Conservation (phyloP, 768 basidiomycete genomes). For the Suillus americanus region DNA sequence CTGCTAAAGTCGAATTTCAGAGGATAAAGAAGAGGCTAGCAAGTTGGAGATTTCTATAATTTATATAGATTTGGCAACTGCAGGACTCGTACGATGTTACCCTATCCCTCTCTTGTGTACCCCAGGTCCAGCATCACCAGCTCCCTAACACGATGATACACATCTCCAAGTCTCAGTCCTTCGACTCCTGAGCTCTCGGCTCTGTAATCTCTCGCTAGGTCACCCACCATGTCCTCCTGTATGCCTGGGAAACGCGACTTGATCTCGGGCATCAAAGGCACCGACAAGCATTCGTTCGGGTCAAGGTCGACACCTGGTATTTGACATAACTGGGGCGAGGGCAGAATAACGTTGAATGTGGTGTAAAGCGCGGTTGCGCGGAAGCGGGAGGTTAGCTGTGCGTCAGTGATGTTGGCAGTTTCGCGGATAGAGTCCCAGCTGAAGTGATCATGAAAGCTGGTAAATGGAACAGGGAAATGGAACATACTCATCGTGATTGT, state of each 20-base stretch:
- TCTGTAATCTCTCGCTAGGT: conserved; percentile 58
- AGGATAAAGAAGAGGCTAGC: conserved; percentile 37
- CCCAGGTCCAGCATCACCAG: conserved; percentile 52
- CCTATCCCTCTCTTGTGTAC: conserved; percentile 30
- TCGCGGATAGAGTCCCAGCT: conserved; percentile 81
- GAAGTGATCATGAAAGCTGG: not conserved
- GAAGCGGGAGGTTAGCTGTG: conserved; percentile 71
- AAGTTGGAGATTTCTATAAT: conserved; percentile 9
- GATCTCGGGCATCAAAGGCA: conserved; percentile 61
- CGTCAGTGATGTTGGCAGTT: conserved; percentile 75
- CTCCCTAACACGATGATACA: conserved; percentile 63
- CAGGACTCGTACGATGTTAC: not conserved
- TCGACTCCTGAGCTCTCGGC: conserved; percentile 60
- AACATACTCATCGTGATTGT: conserved; percentile 84
- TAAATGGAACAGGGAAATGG: not conserved
- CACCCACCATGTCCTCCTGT: conserved; percentile 62
- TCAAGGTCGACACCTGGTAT: conserved; percentile 51
- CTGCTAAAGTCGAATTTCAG: conserved; percentile 54
- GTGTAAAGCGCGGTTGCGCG: conserved; percentile 72
- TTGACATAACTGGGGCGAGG: conserved; percentile 33
- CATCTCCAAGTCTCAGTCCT: conserved; percentile 53
- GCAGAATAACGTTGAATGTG: conserved; percentile 53
- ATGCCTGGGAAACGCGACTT: conserved; percentile 73
- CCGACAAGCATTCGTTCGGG: conserved; percentile 57
- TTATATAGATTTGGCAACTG: not conserved